These are phyloP conservation scores for Cyberlindnera lachancei DNA, from an alignment of 805 yeast genomes.

Conservation along the genomic window DNA sequence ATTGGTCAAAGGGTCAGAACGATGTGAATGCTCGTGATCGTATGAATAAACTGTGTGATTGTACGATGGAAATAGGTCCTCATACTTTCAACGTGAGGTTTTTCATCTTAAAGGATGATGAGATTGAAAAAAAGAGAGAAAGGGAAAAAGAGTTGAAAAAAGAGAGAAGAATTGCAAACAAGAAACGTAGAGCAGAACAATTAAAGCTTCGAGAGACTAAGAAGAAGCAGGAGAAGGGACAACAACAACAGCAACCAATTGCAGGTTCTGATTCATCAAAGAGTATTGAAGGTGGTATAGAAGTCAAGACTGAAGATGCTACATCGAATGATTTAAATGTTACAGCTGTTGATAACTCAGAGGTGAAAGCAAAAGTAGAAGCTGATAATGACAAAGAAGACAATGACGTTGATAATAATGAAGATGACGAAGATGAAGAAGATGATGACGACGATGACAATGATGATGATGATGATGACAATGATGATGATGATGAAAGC, in stretches of 20 bases:
- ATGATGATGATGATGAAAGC: neutral
- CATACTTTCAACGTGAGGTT: conserved; percentile 71
- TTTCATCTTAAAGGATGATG: conserved; percentile 80
- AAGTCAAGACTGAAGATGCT: conserved; percentile 1
- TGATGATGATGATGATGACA: neutral
- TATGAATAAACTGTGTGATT: conserved; percentile 84
- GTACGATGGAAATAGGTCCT: conserved; percentile 69
- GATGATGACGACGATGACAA: neutral
- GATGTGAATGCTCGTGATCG: conserved; percentile 65
- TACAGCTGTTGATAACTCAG: too few species aligned
- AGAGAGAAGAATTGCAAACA: conserved; percentile 28
- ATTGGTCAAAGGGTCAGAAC: conserved; percentile 66
- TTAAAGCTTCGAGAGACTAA: conserved; percentile 14
- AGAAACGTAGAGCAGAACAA: conserved; percentile 27
- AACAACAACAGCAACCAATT: too few species aligned
- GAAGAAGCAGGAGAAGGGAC: too few species aligned
- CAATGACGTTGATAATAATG: conserved; percentile 1
- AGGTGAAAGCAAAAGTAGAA: too few species aligned
- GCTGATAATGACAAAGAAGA: conserved; percentile 10
- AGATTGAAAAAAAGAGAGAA: conserved; percentile 43
- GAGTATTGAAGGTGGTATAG: too few species aligned
- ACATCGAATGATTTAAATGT: too few species aligned
- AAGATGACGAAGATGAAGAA: neutral
- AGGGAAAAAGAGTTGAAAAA: conserved; percentile 32
- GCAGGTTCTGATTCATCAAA: too few species aligned